These are phyloP conservation scores for Paecilomyces sp. DNA, from an alignment of 2,329 filamentous ascomycete genomes.

Conservation along the genomic window DNA sequence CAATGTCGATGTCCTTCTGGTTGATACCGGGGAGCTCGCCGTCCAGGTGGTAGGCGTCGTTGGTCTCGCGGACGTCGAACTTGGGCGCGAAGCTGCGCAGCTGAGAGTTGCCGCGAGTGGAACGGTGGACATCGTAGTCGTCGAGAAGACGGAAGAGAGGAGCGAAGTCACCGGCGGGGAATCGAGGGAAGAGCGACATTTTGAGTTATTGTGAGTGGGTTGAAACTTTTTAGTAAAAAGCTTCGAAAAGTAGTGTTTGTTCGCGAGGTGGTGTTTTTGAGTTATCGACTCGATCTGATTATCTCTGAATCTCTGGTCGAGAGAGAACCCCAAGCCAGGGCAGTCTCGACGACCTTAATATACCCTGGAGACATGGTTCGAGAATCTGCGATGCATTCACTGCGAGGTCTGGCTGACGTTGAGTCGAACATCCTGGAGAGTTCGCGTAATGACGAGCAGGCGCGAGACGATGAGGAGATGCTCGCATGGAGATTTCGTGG, in stretches of 20 bases:
- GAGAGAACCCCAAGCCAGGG: background rate
- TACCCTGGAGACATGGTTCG: background rate
- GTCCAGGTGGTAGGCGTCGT: constrained; percentile 39
- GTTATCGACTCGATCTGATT: background rate
- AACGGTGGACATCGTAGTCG: constrained; percentile 33
- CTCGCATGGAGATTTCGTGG: background rate
- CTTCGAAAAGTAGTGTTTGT: background rate
- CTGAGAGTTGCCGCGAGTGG: constrained; percentile 7
- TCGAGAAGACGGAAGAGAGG: constrained; percentile 42
- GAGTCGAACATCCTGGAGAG: background rate
- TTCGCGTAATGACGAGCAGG: background rate
- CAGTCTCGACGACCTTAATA: background rate
- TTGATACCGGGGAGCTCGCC: constrained; percentile 43
- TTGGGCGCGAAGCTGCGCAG: constrained; percentile 31
- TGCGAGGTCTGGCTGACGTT: background rate
- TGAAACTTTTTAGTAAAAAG: background rate
- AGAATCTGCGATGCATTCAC: background rate
- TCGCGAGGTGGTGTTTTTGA: no score
- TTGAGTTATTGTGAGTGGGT: constrained; percentile 4
- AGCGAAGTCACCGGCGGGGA: constrained; percentile 28
- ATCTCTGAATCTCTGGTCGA: background rate
- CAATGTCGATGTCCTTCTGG: constrained; percentile 40
- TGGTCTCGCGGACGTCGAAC: constrained; percentile 42
- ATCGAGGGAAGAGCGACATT: constrained; percentile 29
- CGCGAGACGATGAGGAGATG: background rate